Evolutionary conservation across 495 filamentous ascomycete genomes (phyloP).

Genomic region (Penicillium antarcticum): DNA sequence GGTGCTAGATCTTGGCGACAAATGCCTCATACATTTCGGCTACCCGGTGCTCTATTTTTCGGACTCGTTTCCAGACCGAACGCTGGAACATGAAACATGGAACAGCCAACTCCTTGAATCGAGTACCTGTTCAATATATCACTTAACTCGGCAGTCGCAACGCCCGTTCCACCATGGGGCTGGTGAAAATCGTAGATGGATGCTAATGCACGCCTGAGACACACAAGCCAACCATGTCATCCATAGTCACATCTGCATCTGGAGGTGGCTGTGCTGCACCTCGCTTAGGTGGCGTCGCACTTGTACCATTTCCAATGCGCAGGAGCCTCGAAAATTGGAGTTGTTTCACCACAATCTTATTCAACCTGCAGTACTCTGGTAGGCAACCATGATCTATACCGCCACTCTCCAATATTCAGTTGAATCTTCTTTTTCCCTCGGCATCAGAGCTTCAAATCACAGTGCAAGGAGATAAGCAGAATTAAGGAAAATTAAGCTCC

Average conservation of each 20-base stretch:
- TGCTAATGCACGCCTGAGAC: background rate
- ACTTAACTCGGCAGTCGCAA: background rate
- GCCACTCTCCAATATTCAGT: no score
- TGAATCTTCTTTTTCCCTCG: no score
- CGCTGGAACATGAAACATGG: background rate
- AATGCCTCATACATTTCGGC: constrained; percentile 27
- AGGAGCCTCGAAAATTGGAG: constrained; percentile 8
- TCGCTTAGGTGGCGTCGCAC: constrained; percentile 18
- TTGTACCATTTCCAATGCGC: constrained; percentile 2
- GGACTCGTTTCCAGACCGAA: background rate
- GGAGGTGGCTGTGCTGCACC: constrained; percentile 26
- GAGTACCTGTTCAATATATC: background rate
- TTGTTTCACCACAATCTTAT: constrained; percentile 7
- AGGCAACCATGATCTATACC: no score
- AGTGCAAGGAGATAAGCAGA: background rate
- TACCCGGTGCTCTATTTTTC: background rate
- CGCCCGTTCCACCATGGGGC: constrained; percentile 18
- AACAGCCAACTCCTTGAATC: background rate
- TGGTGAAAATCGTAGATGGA: constrained; percentile 15
- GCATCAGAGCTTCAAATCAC: no score
- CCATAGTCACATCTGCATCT: background rate
- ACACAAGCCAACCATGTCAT: background rate
- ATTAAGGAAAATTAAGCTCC: constrained; percentile 25
- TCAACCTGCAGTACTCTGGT: background rate
- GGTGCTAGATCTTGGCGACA: constrained; percentile 20